Conservation (phyloP, 352 stramenopile genomes). For the Phytopythium vexans region DNA sequence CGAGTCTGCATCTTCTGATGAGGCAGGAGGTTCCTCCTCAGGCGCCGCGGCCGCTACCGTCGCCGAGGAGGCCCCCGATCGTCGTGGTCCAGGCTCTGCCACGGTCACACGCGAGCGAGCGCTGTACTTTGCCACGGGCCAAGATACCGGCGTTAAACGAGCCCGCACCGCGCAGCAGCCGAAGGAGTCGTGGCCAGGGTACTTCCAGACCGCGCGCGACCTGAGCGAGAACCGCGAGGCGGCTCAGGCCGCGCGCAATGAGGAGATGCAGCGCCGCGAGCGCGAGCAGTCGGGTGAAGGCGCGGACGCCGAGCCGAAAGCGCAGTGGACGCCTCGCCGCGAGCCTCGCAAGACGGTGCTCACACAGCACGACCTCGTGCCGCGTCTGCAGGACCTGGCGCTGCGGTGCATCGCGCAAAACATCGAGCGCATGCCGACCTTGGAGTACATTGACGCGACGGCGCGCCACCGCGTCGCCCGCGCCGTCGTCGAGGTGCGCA, state of each 20-base stretch:
- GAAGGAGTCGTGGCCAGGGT: slow-evolving; percentile 66
- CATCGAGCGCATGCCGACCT: slow-evolving; percentile 61
- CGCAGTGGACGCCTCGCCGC: slow-evolving; percentile 51
- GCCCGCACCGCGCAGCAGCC: slow-evolving; percentile 1
- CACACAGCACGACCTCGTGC: slow-evolving; percentile 43
- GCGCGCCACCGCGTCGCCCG: slow-evolving; percentile 58
- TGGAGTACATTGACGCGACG: slow-evolving; percentile 67
- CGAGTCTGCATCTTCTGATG: not conserved
- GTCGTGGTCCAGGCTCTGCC: slow-evolving; percentile 16
- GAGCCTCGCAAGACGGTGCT: slow-evolving; percentile 43
- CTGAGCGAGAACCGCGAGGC: slow-evolving; percentile 59
- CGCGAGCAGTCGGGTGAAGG: slow-evolving; percentile 13
- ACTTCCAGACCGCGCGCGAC: slow-evolving; percentile 63
- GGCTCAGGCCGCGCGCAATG: slow-evolving; percentile 53
- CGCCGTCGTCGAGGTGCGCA: slow-evolving; percentile 48
- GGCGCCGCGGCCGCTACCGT: not conserved
- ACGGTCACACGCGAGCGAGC: slow-evolving; percentile 38
- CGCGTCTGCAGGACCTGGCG: slow-evolving; percentile 49
- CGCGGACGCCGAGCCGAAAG: slow-evolving; percentile 7
- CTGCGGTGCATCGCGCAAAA: slow-evolving; percentile 54
- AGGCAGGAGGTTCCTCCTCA: not conserved
- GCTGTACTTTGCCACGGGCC: slow-evolving; percentile 43
- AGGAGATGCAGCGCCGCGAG: slow-evolving; percentile 41
- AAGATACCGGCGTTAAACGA: slow-evolving; percentile 1
- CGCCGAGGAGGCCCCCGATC: not conserved